Evolutionary conservation across 2,329 filamentous ascomycete genomes (phyloP), one percentile per base, ranked within the genome.

Genomic region (Raffaelea ambrosiae): DNA sequence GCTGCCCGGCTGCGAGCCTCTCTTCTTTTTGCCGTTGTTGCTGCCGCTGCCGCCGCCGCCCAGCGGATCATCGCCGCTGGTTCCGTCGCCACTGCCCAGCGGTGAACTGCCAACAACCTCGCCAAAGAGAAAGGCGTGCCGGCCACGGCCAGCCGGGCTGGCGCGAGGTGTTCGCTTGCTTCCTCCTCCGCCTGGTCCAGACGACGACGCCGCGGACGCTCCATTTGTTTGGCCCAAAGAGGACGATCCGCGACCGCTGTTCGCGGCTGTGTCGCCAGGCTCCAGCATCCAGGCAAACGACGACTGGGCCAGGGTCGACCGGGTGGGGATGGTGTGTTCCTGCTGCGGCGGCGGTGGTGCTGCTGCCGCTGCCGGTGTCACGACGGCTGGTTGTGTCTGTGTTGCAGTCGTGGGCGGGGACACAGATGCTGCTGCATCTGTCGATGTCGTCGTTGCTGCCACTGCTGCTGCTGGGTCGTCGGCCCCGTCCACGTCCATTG

Each of bases 281-380:
- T 83, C 81, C 1, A 89, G 70, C 84, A 89, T 89, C 83, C 83
- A 88, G 1, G 84, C 82, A 61, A 88, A 89, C 4, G 82, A 84
- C 8, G 85, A 88, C 54, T 86, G 83, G 1, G 83, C 83, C 31
- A 88, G 71, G 1, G 74, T 79, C 3, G 83, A 84, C 20, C 83
- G 74, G 19, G 79, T 79, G 0, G 77, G 79, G 16, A 80, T 73
- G 2, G 76, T 66, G 40, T 61, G 65, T 4, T 57, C 53, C 13
- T 64, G 61, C 11, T 63, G 54, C 21, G 46, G 26, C 33, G 26
- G n/a, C 31, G 31, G 38, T 26, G 40, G n/a, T 23, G 50, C 3
- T 14, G 50, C 40, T 8, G 41, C 26, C 11, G 51, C 39, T 19
- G 19, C n/a, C n/a, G n/a, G n/a, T n/a, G n/a, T 31, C 43, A 13